Conservation (phyloP, 768 basidiomycete species). For the Boletus insuetus region DNA sequence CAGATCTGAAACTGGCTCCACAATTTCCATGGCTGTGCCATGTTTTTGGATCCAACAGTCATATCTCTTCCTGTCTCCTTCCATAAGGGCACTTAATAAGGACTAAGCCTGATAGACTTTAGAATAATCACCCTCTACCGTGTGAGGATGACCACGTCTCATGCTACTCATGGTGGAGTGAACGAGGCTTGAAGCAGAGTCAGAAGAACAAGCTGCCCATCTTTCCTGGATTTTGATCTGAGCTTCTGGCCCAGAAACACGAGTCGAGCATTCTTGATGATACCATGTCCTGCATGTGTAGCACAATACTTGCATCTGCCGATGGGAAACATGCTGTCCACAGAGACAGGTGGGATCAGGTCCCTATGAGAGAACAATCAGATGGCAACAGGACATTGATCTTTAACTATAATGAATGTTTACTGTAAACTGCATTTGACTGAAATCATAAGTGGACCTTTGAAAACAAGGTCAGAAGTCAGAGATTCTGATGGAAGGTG, state of each 20-base stretch:
- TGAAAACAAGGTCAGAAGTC: background rate
- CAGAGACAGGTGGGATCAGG: background rate
- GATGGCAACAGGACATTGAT: background rate
- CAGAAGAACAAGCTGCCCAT: background rate
- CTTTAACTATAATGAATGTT: background rate
- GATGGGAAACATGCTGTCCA: background rate
- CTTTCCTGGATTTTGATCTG: background rate
- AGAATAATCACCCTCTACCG: slow-evolving; percentile 1
- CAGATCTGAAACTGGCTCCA: background rate
- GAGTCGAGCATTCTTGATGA: too few species aligned
- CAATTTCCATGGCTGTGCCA: background rate
- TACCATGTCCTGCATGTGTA: background rate
- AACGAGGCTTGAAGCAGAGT: background rate
- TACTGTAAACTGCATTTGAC: background rate
- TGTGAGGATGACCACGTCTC: too few species aligned
- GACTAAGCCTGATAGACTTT: slow-evolving; percentile 8
- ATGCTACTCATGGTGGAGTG: background rate
- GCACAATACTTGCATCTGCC: background rate
- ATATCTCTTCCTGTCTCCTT: background rate
- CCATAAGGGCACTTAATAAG: background rate
- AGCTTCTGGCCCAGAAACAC: background rate
- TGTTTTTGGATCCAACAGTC: background rate
- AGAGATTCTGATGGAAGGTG: too few species aligned
- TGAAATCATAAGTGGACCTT: background rate
- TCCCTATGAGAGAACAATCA: background rate